Evolutionary conservation across 208 protist genomes (phyloP).

Genomic region (Wallacemonas rigidus): DNA sequence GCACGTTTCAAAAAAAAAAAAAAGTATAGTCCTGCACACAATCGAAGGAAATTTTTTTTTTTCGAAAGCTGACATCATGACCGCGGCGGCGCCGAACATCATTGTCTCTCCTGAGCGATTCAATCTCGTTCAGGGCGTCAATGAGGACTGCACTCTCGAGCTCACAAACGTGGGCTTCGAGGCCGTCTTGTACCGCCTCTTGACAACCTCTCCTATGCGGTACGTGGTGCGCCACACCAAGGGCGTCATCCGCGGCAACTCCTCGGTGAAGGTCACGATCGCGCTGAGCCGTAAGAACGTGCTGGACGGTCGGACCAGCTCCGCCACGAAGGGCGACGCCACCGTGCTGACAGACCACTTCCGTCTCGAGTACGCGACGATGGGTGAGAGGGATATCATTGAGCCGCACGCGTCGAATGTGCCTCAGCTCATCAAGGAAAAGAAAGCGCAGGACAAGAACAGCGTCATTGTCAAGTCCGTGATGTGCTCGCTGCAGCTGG

Average conservation of each 20-base stretch:
- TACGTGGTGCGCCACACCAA: constrained; percentile 83
- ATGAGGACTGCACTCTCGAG: constrained; percentile 71
- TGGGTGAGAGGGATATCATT: constrained; percentile 59
- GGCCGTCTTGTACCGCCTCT: constrained; percentile 68
- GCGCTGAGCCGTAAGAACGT: constrained; percentile 53
- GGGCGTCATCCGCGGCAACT: constrained; percentile 70
- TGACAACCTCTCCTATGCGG: constrained; percentile 65
- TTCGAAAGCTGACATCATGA: constrained; percentile 7
- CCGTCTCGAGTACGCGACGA: constrained; percentile 66
- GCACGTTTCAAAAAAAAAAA: constrained; percentile 7
- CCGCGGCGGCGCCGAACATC: constrained; percentile 37
- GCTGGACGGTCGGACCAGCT: constrained; percentile 12
- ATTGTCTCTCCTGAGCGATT: constrained; percentile 61
- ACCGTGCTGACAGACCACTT: constrained; percentile 68
- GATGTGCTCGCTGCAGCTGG: constrained; percentile 17
- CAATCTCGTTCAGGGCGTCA: constrained; percentile 48
- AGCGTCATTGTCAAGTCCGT: constrained; percentile 30
- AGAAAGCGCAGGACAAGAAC: constrained; percentile 44
- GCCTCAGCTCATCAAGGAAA: constrained; percentile 62
- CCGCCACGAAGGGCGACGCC: not conserved
- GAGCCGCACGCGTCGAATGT: constrained; percentile 66
- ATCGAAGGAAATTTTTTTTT: no score
- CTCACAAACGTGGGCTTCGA: constrained; percentile 82
- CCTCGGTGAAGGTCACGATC: constrained; percentile 55
- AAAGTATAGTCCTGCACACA: not conserved